Evolutionary conservation across 2,329 filamentous ascomycete species (phyloP), one percentile per base, ranked within the genome.

Genomic region (Arachnopeziza araneosa): DNA sequence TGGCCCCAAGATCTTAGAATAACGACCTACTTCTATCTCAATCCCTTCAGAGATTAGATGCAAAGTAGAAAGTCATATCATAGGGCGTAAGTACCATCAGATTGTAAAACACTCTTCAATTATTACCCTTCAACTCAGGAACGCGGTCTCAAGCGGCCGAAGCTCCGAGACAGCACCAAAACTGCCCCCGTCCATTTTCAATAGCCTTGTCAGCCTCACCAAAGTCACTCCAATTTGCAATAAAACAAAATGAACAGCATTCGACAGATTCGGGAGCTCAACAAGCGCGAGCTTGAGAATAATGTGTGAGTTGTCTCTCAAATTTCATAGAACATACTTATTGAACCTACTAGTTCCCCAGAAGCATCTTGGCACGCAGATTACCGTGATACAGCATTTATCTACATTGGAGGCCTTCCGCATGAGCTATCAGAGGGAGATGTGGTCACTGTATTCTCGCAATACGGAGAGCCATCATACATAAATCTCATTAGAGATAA

Each of bases 301-400:
- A 91, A 88, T 72, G 83, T 92, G 86, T 89, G 74, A 74, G 87
- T 80, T n/a, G 10, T 49, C 21, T 14, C 14, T 24, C 26, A 24
- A 3, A 19, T 19, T 1, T 10, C 21, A 49, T 51, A 19, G 23
- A 2, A 50, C 50, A 50, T 57, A 50, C 49, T 48, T n/a, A 59
- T 49, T 54, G 9, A 54, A 56, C 30, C 54, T 57, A 24, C 56
- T 69, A 93, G 91, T 67, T 82, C 88, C 1, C 88, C 93, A 50
- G 87, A 92, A 76, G 93, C 89, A 64, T 97, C 93, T 60, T 98
- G 93, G 93, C 93, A 98, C 74, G 88, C 89, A 74, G 96, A 99
- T 79, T 99, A 98, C 77, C 90, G 91, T 77, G 95, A 96, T 78
- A 98, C 95, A 1, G 96, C 95, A 61, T 99, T 93, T 75, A 80